A percentile compares a stretch with the other conserved stretches of the same genome.
Conservation (phyloP, 305 asterid genomes). For the Petunia hybrid region DNA sequence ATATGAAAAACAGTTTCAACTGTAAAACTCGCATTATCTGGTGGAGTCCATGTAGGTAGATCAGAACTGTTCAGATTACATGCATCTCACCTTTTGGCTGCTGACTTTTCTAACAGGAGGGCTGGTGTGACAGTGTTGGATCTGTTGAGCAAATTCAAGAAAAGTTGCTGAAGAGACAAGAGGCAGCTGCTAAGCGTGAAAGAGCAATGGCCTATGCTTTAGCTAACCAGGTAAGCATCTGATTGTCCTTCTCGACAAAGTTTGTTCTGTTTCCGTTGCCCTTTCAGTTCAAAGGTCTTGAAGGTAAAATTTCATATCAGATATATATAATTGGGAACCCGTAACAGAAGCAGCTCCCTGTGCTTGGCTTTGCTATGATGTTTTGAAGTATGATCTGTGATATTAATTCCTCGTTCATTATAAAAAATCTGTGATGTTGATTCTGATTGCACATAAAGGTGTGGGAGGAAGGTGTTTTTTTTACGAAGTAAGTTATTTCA, state of each 20-base stretch:
- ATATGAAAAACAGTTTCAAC: not conserved
- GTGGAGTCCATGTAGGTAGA: not conserved
- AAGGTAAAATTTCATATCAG: not conserved
- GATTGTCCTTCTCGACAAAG: conserved; percentile 31
- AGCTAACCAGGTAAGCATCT: conserved; percentile 79
- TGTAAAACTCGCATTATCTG: not conserved
- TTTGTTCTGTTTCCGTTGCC: not conserved
- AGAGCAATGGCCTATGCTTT: conserved; percentile 99
- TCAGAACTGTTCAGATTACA: not conserved
- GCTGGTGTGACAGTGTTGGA: conserved; percentile 96
- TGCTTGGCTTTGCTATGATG: not conserved
- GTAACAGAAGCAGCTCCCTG: not conserved
- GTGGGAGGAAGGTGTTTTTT: not conserved
- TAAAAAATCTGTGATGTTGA: not conserved
- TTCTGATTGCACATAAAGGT: conserved; percentile 20
- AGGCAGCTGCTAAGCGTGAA: conserved; percentile 99
- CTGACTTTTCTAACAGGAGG: conserved; percentile 63
- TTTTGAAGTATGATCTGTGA: conserved; percentile 13
- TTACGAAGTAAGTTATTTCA: too few relatives aligned
- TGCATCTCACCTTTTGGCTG: conserved; percentile 17
- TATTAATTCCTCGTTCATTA: not conserved
- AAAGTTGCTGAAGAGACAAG: conserved; percentile 89
- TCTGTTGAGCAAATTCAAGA: conserved; percentile 95
- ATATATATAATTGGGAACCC: not conserved
- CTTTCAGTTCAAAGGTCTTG: not conserved